phyloP scores from a whole-genome alignment of 2,329 filamentous ascomycete genomes.

The Botrytis paeoniae region DNA sequence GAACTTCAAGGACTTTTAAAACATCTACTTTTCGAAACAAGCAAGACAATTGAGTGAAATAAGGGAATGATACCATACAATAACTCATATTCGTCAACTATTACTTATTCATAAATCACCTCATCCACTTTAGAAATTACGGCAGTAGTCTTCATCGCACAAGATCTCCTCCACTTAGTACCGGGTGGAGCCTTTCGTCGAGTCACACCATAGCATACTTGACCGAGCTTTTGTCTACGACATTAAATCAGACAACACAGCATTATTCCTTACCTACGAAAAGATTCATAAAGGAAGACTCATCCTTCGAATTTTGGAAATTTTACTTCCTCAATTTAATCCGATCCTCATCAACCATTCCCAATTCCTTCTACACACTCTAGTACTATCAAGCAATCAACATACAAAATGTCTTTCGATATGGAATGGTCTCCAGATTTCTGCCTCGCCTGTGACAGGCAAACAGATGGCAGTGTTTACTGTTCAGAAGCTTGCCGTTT shows the following conservation, averaged over 20 bases:
- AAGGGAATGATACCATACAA: slow-evolving; percentile 24
- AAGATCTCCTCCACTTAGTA: slow-evolving; percentile 25
- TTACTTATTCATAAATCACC: slow-evolving; percentile 23
- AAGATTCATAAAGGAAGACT: slow-evolving; percentile 19
- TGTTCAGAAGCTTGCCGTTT: slow-evolving; percentile 91
- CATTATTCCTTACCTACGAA: slow-evolving; percentile 14
- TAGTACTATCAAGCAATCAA: slow-evolving; percentile 17
- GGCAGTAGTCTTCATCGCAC: slow-evolving; percentile 25
- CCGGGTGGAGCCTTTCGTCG: slow-evolving; percentile 31
- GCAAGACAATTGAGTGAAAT: slow-evolving; percentile 11
- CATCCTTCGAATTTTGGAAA: slow-evolving; percentile 8
- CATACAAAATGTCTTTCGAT: slow-evolving; percentile 36
- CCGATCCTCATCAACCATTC: slow-evolving; percentile 14
- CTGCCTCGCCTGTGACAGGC: slow-evolving; percentile 90
- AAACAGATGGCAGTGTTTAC: slow-evolving; percentile 78
- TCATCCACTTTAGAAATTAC: slow-evolving; percentile 25
- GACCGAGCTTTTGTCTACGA: slow-evolving; percentile 21
- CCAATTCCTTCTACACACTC: slow-evolving; percentile 9
- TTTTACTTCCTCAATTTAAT: slow-evolving; percentile 8
- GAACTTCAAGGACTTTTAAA: background rate
- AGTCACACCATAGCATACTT: slow-evolving; percentile 35
- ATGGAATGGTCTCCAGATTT: slow-evolving; percentile 78
- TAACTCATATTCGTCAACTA: slow-evolving; percentile 20
- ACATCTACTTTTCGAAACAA: slow-evolving; percentile 9
- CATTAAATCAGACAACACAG: slow-evolving; percentile 23